These are phyloP conservation scores for Yarrowia yakushimensis DNA, from an alignment of 805 yeast species.

Conservation along the genomic window DNA sequence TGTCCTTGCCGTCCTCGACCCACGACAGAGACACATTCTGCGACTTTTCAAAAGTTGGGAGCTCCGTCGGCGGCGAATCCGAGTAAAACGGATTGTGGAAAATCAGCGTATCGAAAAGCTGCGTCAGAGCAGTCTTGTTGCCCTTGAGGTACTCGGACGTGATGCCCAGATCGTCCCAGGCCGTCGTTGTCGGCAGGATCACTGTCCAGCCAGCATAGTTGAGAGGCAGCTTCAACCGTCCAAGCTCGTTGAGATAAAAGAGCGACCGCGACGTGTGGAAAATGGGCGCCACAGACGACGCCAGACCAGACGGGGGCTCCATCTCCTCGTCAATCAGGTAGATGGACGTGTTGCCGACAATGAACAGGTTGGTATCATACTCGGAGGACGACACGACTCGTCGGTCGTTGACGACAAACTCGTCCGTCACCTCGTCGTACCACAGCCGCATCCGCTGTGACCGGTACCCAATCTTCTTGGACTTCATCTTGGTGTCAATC, in stretches of 20 bases:
- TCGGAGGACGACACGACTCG: conserved; percentile 34
- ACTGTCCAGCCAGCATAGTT: conserved; percentile 67
- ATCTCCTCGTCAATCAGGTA: conserved; percentile 61
- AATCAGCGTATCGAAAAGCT: conserved; percentile 55
- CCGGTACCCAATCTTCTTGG: conserved; percentile 51
- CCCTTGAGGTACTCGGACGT: conserved; percentile 54
- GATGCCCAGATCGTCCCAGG: conserved; percentile 66
- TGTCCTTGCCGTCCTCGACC: conserved; percentile 12
- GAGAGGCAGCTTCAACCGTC: conserved; percentile 48
- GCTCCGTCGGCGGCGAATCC: conserved; percentile 45
- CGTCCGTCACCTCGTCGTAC: not conserved
- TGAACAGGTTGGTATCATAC: conserved; percentile 22
- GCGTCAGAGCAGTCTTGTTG: conserved; percentile 50
- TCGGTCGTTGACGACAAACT: conserved; percentile 3
- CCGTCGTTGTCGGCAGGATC: conserved; percentile 69
- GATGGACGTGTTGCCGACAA: conserved; percentile 62
- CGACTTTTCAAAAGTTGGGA: conserved; percentile 33
- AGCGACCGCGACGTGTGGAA: conserved; percentile 64
- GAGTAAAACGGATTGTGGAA: conserved; percentile 65
- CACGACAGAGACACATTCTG: conserved; percentile 25
- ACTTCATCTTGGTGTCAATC: conserved; percentile 51
- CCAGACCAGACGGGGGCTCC: conserved; percentile 59
- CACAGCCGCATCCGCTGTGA: not conserved
- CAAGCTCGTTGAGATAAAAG: conserved; percentile 51
- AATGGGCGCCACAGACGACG: conserved; percentile 61